Conservation (phyloP, 192 early-diverging fungal genomes). For the Dissophora ornata region DNA sequence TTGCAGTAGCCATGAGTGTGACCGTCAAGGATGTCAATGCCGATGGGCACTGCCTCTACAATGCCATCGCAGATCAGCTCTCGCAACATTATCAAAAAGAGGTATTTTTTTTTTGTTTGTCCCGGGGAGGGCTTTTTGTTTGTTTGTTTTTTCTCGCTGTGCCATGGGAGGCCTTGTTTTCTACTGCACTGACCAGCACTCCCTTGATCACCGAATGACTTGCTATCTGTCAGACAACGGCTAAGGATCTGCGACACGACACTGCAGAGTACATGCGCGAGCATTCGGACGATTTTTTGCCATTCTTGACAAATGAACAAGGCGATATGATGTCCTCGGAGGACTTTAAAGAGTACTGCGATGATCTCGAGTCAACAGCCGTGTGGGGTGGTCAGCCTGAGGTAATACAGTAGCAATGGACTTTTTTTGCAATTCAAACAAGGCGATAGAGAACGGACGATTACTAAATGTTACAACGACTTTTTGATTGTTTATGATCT, state of each 20-base stretch:
- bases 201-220: no score
- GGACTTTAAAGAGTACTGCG: constrained; percentile 82
- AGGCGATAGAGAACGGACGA: no score
- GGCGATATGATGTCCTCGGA: constrained; percentile 76
- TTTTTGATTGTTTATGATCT: not conserved
- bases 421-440: no score
- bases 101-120: constrained; percentile 37
- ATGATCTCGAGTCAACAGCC: constrained; percentile 81
- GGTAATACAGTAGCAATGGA: constrained; percentile 59
- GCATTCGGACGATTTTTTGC: constrained; percentile 89
- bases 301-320: constrained; percentile 84
- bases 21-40: constrained; percentile 76
- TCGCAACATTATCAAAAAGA: constrained; percentile 60
- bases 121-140: no score
- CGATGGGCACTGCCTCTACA: constrained; percentile 96
- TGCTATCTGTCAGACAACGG: constrained; percentile 47
- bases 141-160: no score
- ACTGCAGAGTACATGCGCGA: constrained; percentile 85
- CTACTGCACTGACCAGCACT: no score
- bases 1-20: constrained; percentile 69
- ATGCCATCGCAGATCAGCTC: constrained; percentile 89
- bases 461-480: no score
- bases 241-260: constrained; percentile 73
- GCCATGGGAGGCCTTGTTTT: no score
- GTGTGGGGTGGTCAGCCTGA: constrained; percentile 96